Base-by-base conservation (phyloP, 768 basidiomycete species). In the Mycena olivaceomarginata region DNA sequence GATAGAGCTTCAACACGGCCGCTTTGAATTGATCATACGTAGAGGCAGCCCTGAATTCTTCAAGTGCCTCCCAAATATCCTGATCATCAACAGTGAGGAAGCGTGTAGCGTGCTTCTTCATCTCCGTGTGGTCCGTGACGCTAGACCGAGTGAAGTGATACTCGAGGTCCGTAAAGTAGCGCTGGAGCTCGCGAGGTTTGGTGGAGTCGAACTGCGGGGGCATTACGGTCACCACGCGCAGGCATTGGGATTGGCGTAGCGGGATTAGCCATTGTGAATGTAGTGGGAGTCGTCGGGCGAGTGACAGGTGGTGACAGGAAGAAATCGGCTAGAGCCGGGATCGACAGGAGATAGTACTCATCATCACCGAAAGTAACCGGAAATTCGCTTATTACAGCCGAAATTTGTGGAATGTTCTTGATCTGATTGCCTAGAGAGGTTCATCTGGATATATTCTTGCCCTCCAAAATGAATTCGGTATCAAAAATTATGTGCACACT, bases 11-110 rank as follows among this genome's bases (percentile, higher is more conserved):
- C 45, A 78, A 70, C 2, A 84, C 77, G 0, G 78, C 80, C 2
- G 74, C 62, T 25, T 77, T 82, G 77, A 84, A 83, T 2, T 80
- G 77, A 2, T 75, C 72, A 56, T 77, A 84, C 2, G 78, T 69
- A 25, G 57, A 22, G 9, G 59, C 62, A 10, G 71, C 20, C 39
- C 18, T 22, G 37, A 69, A 82, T 65, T 82, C 81, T 4, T 76
- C 39, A 3, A 79, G 46, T 3, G 64, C 56, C 51, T 79, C 78
- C 81, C 81, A 82, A 16, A 79, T 48, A 2, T 81, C 80, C 25
- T 77, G 65, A 31, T 77, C 43, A 15, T 76, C 67, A 31, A 71
- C 60, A 18, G 72, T 67, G 41, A 81, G 64, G 60, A 76, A 82
- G 5, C 62, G 41, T 5, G 65, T 71, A 0, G 74, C 64, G 40